phyloP scores from a whole-genome alignment of 2,329 filamentous ascomycete species.

The Calonectria montana region DNA sequence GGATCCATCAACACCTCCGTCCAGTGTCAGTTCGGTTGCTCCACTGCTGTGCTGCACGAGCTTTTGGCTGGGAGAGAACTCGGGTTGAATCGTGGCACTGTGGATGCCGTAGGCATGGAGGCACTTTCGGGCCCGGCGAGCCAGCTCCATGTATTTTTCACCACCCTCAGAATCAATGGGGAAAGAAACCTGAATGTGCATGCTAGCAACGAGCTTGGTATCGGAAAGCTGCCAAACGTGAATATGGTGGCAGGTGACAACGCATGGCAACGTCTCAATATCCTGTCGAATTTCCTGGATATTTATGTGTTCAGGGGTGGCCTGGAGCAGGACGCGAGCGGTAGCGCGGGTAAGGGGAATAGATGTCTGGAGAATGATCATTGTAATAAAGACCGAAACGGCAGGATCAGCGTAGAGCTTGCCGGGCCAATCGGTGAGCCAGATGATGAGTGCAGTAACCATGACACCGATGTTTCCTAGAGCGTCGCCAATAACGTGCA shows the following conservation, averaged over 20 bases:
- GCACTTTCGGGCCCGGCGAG: slow-evolving; percentile 84
- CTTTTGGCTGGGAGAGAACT: slow-evolving; percentile 73
- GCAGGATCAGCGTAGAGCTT: slow-evolving; percentile 90
- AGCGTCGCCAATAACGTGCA: slow-evolving; percentile 84
- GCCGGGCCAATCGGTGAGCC: slow-evolving; percentile 85
- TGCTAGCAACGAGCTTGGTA: slow-evolving; percentile 90
- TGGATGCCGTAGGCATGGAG: slow-evolving; percentile 97
- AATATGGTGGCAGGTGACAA: slow-evolving; percentile 92
- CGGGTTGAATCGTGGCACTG: slow-evolving; percentile 96
- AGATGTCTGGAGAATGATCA: slow-evolving; percentile 79
- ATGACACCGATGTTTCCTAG: slow-evolving; percentile 91
- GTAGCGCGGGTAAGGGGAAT: slow-evolving; percentile 84
- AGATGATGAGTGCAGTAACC: slow-evolving; percentile 85
- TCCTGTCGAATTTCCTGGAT: slow-evolving; percentile 93
- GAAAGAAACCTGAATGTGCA: slow-evolving; percentile 93
- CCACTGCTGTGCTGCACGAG: slow-evolving; percentile 54
- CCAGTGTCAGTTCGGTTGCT: slow-evolving; percentile 48
- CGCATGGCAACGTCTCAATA: slow-evolving; percentile 85
- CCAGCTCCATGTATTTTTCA: slow-evolving; percentile 89
- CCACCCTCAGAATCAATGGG: slow-evolving; percentile 85
- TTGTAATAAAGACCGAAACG: slow-evolving; percentile 93
- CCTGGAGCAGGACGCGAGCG: slow-evolving; percentile 91
- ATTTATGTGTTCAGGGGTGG: slow-evolving; percentile 88
- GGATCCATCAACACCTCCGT: slow-evolving; percentile 46
- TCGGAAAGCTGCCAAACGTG: slow-evolving; percentile 99